A percentile compares a stretch with the other conserved stretches of the same genome.
phyloP scores from a whole-genome alignment of 495 filamentous ascomycete genomes.

The Diplogelasinospora grovesii region DNA sequence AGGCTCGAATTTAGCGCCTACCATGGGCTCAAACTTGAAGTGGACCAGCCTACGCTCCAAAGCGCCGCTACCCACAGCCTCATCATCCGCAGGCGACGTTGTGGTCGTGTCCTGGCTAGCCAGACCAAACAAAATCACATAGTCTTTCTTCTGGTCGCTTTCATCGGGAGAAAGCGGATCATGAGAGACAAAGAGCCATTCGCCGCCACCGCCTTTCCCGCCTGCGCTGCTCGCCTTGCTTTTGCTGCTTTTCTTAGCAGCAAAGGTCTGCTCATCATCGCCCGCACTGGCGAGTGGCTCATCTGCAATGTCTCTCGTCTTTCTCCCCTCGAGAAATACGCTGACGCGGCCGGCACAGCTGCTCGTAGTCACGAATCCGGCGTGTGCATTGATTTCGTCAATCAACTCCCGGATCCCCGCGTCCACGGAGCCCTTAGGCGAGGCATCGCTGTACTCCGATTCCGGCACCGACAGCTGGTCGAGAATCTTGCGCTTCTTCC shows the following conservation, averaged over 20 bases:
- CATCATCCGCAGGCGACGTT: constrained; percentile 3
- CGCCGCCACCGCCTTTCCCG: constrained; percentile 73
- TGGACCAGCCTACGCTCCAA: constrained; percentile 57
- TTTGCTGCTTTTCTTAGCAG: too few relatives aligned
- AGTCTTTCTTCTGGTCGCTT: background rate
- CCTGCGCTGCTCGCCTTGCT: too few relatives aligned
- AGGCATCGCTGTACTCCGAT: constrained; percentile 65
- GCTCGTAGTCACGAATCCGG: constrained; percentile 79
- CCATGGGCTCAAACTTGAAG: constrained; percentile 94
- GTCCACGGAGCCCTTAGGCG: constrained; percentile 82
- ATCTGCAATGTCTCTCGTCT: constrained; percentile 15
- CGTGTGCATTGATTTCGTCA: constrained; percentile 61
- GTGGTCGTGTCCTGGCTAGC: constrained; percentile 12
- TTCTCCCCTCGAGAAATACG: constrained; percentile 76
- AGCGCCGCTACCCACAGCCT: constrained; percentile 5
- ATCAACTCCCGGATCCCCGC: constrained; percentile 69
- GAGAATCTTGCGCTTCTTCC: constrained; percentile 61
- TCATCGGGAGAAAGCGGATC: constrained; percentile 45
- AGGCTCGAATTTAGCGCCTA: constrained; percentile 47
- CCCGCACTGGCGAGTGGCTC: too few relatives aligned
- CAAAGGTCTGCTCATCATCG: too few relatives aligned
- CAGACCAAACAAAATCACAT: background rate
- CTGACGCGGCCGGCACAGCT: constrained; percentile 81
- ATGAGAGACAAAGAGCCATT: constrained; percentile 86
- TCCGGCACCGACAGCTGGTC: constrained; percentile 54